These are phyloP conservation scores for Penicillium sp. DNA, from an alignment of 2,329 filamentous ascomycete species.

Conservation along the genomic window DNA sequence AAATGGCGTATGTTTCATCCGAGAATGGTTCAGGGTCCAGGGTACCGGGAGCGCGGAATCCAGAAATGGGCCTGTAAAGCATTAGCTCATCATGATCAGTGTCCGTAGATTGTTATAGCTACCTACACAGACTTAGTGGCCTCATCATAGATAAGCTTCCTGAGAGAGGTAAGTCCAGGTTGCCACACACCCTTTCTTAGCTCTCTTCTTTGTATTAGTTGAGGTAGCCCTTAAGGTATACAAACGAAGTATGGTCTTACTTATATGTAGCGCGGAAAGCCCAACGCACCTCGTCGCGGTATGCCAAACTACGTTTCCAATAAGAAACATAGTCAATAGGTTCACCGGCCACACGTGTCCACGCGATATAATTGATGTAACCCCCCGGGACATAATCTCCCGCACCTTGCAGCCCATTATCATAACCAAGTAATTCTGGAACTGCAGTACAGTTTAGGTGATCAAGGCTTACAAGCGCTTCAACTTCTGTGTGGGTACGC, in stretches of 20 bases:
- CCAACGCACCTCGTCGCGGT: neutral
- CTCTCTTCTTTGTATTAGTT: neutral
- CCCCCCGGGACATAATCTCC: neutral
- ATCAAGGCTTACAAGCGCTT: neutral
- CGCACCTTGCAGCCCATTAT: neutral
- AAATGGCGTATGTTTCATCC: neutral
- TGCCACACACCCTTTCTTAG: neutral
- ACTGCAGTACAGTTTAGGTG: neutral
- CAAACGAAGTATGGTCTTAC: neutral
- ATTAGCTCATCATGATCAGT: neutral
- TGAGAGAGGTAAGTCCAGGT: neutral
- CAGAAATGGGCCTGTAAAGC: neutral
- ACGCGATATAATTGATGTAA: neutral
- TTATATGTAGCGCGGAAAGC: neutral
- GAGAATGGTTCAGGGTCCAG: neutral
- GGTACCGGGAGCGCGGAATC: neutral
- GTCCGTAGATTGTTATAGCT: neutral
- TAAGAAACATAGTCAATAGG: neutral
- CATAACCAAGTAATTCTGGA: neutral
- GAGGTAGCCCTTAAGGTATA: neutral
- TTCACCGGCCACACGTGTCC: neutral
- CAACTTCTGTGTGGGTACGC: neutral
- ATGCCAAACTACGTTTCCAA: neutral
- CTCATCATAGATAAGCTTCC: neutral
- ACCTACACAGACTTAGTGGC: neutral